Evolutionary conservation across 2,329 filamentous ascomycete species (phyloP), one percentile per base, ranked within the genome.

Genomic region (Grosmannia serpens): DNA sequence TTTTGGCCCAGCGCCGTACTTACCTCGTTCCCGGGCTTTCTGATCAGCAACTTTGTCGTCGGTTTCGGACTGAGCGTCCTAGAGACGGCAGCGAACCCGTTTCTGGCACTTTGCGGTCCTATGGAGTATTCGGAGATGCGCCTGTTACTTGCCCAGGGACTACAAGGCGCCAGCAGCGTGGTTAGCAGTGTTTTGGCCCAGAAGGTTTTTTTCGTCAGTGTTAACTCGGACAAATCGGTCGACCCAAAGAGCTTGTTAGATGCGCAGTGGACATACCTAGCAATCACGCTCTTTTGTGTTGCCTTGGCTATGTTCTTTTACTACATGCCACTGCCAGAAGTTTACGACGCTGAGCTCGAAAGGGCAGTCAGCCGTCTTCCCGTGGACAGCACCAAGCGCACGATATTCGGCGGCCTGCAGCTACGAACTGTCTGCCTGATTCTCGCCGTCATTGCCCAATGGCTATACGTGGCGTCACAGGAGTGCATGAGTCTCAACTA

Each of bases 211-310:
- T 92, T 92, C 71, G 78, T 76, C 31, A 74, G 77, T 15, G 77
- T 88, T 10, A 74, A 78, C 38, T 20, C 7, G 1, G 31, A 31
- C 31, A 44, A 20, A 11, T 2, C 26, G 2, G 27, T 4, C 13
- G 59, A 61, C 24, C 67, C 76, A 2, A 70, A 75, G 2, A 80
- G 80, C 1, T 77, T 94, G 3, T 79, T 88, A 62, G 84, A 87
- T 61, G 87, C 92, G 1, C 89, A 94, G 70, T 95, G 87, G 86
- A 88, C 88, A 0, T 94, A 94, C 65, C 79, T 94, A n/a, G 86
- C 85, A 58, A 86, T 92, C 61, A 89, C 88, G 0, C 75, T 87
- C 27, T 85, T 91, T 58, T 88, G 87, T 59, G 87, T 86, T 56
- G 74, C 81, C 3, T 76, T 95, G 3, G 87, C 84, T 0, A 73